Percentiles rank a stretch among this genome's conserved stretches.
Conservation (phyloP, 1,139 yeast species). For the Taiozyma sp. region DNA sequence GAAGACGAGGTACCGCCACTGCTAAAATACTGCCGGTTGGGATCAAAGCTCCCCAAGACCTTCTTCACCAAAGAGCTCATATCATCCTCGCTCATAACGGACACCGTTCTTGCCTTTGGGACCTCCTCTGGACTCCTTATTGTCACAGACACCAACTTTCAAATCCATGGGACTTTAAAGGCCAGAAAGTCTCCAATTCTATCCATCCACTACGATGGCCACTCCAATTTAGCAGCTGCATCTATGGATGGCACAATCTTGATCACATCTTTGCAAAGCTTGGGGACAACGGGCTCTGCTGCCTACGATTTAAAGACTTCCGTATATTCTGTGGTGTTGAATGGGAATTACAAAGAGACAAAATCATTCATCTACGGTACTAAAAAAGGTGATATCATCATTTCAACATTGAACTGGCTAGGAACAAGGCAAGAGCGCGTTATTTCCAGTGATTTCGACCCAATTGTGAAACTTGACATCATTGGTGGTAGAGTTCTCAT, state of each 20-base stretch:
- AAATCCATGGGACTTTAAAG: slow-evolving; percentile 62
- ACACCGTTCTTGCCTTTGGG: slow-evolving; percentile 67
- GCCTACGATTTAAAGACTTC: slow-evolving; percentile 88
- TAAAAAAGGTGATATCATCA: slow-evolving; percentile 76
- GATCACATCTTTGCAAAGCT: slow-evolving; percentile 41
- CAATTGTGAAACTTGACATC: slow-evolving; percentile 62
- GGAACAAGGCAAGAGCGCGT: slow-evolving; percentile 71
- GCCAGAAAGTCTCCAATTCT: slow-evolving; percentile 86
- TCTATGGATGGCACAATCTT: slow-evolving; percentile 94
- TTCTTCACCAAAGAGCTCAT: slow-evolving; percentile 75
- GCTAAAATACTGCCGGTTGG: slow-evolving; percentile 65
- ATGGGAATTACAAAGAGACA: slow-evolving; percentile 56
- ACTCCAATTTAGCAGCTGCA: slow-evolving; percentile 67
- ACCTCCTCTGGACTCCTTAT: slow-evolving; percentile 87
- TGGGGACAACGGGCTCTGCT: slow-evolving; percentile 24
- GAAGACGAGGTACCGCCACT: slow-evolving; percentile 63
- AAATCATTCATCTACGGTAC: slow-evolving; percentile 84
- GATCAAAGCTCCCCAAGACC: slow-evolving; percentile 53
- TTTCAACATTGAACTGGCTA: slow-evolving; percentile 81
- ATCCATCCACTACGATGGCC: slow-evolving; percentile 67
- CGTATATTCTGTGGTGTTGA: slow-evolving; percentile 80
- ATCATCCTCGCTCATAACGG: slow-evolving; percentile 61
- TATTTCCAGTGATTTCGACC: slow-evolving; percentile 52
- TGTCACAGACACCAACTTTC: slow-evolving; percentile 54
- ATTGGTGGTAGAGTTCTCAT: slow-evolving; percentile 63